Evolutionary conservation across 78 protist species (phyloP).

Genomic region (Pigoraptor vietnamica): DNA sequence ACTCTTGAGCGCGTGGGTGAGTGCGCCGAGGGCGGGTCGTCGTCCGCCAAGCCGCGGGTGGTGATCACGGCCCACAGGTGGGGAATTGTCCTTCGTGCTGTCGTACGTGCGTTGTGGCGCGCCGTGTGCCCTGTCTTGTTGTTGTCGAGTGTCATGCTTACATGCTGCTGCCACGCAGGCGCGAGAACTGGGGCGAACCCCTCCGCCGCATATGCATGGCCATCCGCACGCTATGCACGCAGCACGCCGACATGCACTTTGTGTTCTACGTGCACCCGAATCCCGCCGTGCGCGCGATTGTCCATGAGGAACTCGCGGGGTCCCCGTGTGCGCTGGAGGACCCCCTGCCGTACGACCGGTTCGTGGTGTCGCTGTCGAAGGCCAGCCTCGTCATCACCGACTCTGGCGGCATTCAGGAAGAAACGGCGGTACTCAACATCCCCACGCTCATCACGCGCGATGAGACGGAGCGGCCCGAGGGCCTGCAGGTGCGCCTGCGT

Average conservation of each 20-base stretch:
- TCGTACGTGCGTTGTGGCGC: background rate
- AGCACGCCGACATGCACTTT: background rate
- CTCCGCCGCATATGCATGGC: background rate
- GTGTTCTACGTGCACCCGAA: constrained; percentile 2
- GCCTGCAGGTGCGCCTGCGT: background rate
- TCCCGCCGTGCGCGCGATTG: background rate
- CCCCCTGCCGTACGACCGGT: constrained; percentile 7
- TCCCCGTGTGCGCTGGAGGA: background rate
- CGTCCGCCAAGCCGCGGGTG: background rate
- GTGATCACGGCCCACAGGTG: constrained; percentile 6
- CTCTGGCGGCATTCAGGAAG: constrained; percentile 30
- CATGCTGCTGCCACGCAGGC: background rate
- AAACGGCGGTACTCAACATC: background rate
- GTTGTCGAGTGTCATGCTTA: background rate
- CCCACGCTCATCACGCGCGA: background rate
- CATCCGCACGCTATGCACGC: background rate
- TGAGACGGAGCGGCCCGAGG: constrained; percentile 9
- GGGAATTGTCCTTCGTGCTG: too few relatives aligned
- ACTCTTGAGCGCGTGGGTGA: background rate
- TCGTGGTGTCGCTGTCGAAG: background rate
- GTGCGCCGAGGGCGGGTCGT: background rate
- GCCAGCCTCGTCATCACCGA: constrained; percentile 5
- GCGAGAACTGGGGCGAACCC: constrained; percentile 6
- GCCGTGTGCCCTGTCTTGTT: too few relatives aligned
- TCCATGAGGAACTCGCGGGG: background rate